These are phyloP conservation scores for Alternaria angustiovoidea DNA, from an alignment of 2,329 filamentous ascomycete species.

Conservation along the genomic window DNA sequence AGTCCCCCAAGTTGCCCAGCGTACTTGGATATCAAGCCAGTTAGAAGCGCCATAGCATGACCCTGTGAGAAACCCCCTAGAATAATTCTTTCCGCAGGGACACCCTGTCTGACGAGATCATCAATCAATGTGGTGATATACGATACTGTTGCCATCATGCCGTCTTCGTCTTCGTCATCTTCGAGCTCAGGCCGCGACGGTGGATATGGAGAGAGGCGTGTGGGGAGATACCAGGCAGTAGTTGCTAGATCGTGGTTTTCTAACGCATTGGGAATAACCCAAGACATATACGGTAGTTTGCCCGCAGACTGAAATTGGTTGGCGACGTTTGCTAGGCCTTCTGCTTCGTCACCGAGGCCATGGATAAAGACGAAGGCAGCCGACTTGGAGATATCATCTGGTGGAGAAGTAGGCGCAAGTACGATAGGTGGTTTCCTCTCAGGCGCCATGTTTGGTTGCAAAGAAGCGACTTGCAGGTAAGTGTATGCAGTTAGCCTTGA, in stretches of 20 bases:
- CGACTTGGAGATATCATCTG: conserved; percentile 46
- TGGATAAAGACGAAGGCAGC: conserved; percentile 59
- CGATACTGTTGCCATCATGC: conserved; percentile 51
- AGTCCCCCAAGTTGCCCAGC: conserved; percentile 53
- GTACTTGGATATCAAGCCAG: conserved; percentile 53
- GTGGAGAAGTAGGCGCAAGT: conserved; percentile 46
- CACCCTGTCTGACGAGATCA: conserved; percentile 51
- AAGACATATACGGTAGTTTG: conserved; percentile 59
- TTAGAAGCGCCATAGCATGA: conserved; percentile 56
- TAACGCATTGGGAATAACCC: conserved; percentile 61
- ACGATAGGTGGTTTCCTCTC: conserved; percentile 45
- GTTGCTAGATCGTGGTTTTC: conserved; percentile 57
- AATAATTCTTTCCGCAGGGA: conserved; percentile 55
- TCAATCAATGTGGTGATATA: conserved; percentile 56
- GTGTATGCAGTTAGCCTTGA: not conserved
- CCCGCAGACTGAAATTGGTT: conserved; percentile 58
- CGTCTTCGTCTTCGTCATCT: conserved; percentile 57
- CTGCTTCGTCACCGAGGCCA: conserved; percentile 57
- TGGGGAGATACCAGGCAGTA: conserved; percentile 59
- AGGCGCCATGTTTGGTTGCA: conserved; percentile 1
- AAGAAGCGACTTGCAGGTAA: not conserved
- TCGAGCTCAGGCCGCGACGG: conserved; percentile 54
- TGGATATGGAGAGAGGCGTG: conserved; percentile 51
- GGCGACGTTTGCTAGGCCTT: conserved; percentile 55
- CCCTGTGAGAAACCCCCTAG: conserved; percentile 61